Evolutionary conservation across 495 filamentous ascomycete genomes (phyloP), one percentile per base, ranked within the genome.

Genomic region (Aspergillus leporis): DNA sequence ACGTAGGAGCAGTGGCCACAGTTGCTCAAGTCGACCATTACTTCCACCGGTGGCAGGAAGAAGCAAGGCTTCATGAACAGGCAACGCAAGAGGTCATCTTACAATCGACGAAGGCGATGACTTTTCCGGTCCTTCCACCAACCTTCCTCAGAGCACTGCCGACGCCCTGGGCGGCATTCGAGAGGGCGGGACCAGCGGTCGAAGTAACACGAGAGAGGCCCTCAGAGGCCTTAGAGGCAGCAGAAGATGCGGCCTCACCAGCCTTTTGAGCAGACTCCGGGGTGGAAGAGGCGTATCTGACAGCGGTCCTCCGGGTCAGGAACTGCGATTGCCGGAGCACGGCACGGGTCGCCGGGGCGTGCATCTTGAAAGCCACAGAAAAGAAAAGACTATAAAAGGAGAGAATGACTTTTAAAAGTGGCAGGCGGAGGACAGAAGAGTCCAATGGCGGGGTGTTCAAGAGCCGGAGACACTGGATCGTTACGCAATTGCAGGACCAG

Each of bases 21-120:
- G 51, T 46, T 56, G 19, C 18, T 28, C 38, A 23, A 9, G 23
- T 14, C 51, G 16, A 53, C 38, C 19, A 30, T 19, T 25, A 41
- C 41, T 45, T 50, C 41, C 32, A 41, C 14, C 21, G 13, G 32
- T 8, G 51, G 19, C 32, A 53, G 12, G 34, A 25, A 25, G 34
- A 23, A 7, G 32, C 23, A 13, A 25, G 21, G 41, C 32, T 6
- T 23, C 51, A 41, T 18, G 51, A 23, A 23, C 38, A 5, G 19
- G 14, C 13, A 40, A 40, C 32, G 21, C 22, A n/a, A 10, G 21
- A n/a, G 13, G 47, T 48, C 21, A 51, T 83, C 92, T 83, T 83
- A 99, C 94, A 86, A 81, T 97, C 90, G 71, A 92, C 77, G 66
- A 92, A 90, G 55, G 82, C 80, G 70, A 97, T 85, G 63, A 93